Conservation (phyloP, 2,329 filamentous ascomycete species). For the Apiospora sp. region DNA sequence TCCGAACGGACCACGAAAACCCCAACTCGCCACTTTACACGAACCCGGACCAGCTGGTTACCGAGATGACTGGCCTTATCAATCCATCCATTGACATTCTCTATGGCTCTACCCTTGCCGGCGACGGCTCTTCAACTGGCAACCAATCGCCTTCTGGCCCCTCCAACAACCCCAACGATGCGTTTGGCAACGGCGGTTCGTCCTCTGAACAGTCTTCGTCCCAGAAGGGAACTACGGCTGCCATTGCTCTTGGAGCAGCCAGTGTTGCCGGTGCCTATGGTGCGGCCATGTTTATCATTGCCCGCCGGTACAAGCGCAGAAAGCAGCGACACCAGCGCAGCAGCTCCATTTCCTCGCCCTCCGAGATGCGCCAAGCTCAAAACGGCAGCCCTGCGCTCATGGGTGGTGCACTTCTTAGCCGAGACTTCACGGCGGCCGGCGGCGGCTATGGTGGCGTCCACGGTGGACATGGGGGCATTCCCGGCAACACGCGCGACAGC, state of each 20-base stretch:
- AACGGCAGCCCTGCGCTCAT: conserved; percentile 68
- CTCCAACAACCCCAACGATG: conserved; percentile 45
- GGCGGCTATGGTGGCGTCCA: conserved; percentile 24
- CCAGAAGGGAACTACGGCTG: conserved; percentile 68
- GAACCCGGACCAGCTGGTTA: conserved; percentile 70
- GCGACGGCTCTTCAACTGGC: conserved; percentile 49
- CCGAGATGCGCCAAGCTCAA: conserved; percentile 63
- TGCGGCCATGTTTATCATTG: conserved; percentile 92
- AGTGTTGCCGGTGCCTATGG: conserved; percentile 86
- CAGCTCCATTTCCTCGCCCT: conserved; percentile 71
- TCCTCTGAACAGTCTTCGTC: conserved; percentile 59
- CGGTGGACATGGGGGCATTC: conserved; percentile 55
- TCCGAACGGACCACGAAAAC: conserved; percentile 74
- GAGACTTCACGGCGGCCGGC: conserved; percentile 53
- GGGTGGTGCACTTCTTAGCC: conserved; percentile 71
- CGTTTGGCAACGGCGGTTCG: conserved; percentile 50
- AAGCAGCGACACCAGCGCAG: conserved; percentile 78
- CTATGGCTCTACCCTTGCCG: conserved; percentile 52
- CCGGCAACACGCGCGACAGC: conserved; percentile 58
- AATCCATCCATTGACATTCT: conserved; percentile 81
- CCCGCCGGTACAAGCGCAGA: conserved; percentile 88
- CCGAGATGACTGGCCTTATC: conserved; percentile 79
- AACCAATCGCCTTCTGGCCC: conserved; percentile 46
- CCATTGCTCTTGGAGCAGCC: conserved; percentile 79
- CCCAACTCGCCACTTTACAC: conserved; percentile 80